These are phyloP conservation scores for Dipteronia sinensis DNA, from an alignment of 345 rosid genomes.

Conservation along the genomic window DNA sequence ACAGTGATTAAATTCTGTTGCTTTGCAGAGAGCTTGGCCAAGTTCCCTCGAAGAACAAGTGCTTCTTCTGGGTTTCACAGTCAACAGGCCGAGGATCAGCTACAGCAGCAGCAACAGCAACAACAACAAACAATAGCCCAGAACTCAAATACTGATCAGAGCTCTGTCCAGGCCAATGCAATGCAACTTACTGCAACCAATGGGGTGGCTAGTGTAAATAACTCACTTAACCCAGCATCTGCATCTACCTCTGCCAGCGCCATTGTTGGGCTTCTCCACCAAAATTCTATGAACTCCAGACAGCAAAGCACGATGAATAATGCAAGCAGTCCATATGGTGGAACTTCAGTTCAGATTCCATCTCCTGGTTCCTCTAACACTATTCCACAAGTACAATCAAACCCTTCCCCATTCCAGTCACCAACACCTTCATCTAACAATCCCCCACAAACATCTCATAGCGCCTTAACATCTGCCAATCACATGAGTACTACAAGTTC, in stretches of 20 bases:
- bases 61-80: constrained; percentile 51
- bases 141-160: constrained; percentile 51
- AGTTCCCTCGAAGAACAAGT: constrained; percentile 80
- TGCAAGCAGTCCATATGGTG: constrained; percentile 77
- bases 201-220: constrained; percentile 53
- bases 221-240: constrained; percentile 54
- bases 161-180: constrained; percentile 48
- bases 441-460: constrained; percentile 54
- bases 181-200: constrained; percentile 59
- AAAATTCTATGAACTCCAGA: constrained; percentile 84
- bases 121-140: constrained; percentile 47
- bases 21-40: constrained; percentile 86
- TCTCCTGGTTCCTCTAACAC: constrained; percentile 82
- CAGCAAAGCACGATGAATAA: constrained; percentile 75
- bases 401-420: constrained; percentile 72
- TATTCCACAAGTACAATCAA: constrained; percentile 63
- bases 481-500: constrained; percentile 63
- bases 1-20: constrained; percentile 15
- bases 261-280: constrained; percentile 86
- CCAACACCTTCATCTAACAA: constrained; percentile 66
- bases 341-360: constrained; percentile 66
- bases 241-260: constrained; percentile 69
- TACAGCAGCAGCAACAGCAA: constrained; percentile 44
- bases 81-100: constrained; percentile 70
- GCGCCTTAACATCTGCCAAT: constrained; percentile 50